phyloP scores from a whole-genome alignment of 164 flowering plant species.

The Cinnamomum micranthum region DNA sequence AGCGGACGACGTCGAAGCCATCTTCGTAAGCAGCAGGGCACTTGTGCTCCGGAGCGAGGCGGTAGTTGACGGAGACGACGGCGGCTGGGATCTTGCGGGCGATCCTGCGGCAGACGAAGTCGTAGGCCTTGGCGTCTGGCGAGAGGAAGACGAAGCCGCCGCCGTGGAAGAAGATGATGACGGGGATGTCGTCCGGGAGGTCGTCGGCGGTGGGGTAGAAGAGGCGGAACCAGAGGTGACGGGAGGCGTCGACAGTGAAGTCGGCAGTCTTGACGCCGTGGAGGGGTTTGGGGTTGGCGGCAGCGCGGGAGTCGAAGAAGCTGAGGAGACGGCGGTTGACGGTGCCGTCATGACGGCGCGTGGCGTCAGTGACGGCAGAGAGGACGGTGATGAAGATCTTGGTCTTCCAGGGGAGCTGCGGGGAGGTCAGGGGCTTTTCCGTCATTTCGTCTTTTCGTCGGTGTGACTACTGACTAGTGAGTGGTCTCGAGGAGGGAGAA shows the following conservation, averaged over 20 bases:
- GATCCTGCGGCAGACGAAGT: constrained; percentile 24
- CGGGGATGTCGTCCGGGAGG: constrained; percentile 8
- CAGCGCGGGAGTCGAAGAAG: neutral
- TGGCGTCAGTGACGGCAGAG: constrained; percentile 8
- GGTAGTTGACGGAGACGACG: constrained; percentile 37
- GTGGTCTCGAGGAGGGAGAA: too few relatives aligned
- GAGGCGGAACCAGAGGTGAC: constrained; percentile 34
- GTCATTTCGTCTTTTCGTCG: neutral
- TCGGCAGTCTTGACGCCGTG: constrained; percentile 20
- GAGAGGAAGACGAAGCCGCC: constrained; percentile 21
- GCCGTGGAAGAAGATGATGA: constrained; percentile 28
- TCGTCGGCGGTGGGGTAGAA: constrained; percentile 13
- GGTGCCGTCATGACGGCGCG: constrained; percentile 21
- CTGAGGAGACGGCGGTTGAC: constrained; percentile 24
- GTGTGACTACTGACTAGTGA: too few relatives aligned
- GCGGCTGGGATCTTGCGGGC: constrained; percentile 17
- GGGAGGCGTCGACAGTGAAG: constrained; percentile 21
- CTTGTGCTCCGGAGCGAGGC: constrained; percentile 32
- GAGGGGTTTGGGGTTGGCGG: constrained; percentile 2
- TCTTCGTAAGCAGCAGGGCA: constrained; percentile 35
- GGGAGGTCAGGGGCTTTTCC: neutral
- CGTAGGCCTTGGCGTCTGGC: constrained; percentile 16
- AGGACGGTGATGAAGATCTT: constrained; percentile 3
- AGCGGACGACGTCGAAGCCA: constrained; percentile 24
- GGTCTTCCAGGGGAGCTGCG: constrained; percentile 11